Evolutionary conservation across 805 yeast species (phyloP).

Genomic region (Saccharomyces eubayanus): DNA sequence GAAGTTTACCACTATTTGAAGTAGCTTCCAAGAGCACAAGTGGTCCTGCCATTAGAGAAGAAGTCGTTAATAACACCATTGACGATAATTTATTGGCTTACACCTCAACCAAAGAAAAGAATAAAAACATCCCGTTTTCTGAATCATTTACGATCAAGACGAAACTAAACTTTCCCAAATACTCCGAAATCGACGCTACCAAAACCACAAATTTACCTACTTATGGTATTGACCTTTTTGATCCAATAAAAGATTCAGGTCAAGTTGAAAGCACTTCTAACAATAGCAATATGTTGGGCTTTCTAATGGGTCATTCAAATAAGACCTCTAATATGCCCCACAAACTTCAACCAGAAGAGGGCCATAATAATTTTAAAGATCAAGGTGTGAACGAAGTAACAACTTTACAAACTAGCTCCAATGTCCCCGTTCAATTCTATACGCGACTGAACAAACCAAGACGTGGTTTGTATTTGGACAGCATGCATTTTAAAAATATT

Average conservation of each 20-base stretch:
- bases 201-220: constrained; percentile 23
- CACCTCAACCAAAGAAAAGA: constrained; percentile 29
- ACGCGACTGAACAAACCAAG: constrained; percentile 21
- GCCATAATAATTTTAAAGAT: neutral
- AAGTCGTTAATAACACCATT: constrained; percentile 41
- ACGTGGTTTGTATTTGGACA: constrained; percentile 49
- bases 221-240: constrained; percentile 27
- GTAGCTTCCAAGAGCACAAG: constrained; percentile 48
- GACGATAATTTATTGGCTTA: constrained; percentile 55
- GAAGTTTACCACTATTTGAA: constrained; percentile 53
- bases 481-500: constrained; percentile 51
- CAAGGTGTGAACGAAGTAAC: constrained; percentile 3
- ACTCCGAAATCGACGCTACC: constrained; percentile 16
- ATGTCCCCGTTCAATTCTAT: constrained; percentile 14
- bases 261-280: constrained; percentile 3
- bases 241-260: constrained; percentile 7
- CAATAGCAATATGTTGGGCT: constrained; percentile 15
- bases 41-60: constrained; percentile 50
- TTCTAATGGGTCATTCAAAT: constrained; percentile 14
- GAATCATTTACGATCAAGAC: constrained; percentile 25
- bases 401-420: constrained; percentile 12
- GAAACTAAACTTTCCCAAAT: constrained; percentile 24
- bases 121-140: constrained; percentile 18
- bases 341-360: neutral
- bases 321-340: neutral